phyloP scores from a whole-genome alignment of 148 eudicot genomes.

The Rhododendron mucronatum region DNA sequence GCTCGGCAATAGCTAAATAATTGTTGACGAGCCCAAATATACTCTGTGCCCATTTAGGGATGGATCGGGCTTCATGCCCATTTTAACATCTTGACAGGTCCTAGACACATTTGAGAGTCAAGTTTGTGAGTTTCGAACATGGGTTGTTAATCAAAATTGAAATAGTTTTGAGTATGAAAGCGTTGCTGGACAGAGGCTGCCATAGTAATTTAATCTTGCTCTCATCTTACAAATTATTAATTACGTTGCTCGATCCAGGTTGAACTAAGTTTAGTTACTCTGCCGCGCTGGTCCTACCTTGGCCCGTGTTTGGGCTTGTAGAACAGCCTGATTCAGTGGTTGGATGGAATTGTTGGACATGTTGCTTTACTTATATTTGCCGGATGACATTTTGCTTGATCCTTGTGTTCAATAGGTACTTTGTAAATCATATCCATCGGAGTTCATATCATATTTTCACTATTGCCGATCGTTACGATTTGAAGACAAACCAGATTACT shows the following conservation, averaged over 20 bases:
- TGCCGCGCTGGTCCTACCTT: background rate
- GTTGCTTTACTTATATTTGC: background rate
- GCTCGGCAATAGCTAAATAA: background rate
- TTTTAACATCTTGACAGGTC: background rate
- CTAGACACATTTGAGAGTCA: background rate
- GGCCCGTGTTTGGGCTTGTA: background rate
- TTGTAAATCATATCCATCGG: conserved; percentile 89
- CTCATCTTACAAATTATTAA: background rate
- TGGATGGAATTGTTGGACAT: background rate
- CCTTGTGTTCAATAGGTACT: conserved; percentile 50
- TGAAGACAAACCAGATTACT: conserved; percentile 96
- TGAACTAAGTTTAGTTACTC: background rate
- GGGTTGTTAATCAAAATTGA: background rate
- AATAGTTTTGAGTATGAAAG: background rate
- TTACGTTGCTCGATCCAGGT: background rate
- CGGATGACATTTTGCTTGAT: conserved; percentile 1
- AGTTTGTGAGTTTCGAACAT: background rate
- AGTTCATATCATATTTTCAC: conserved; percentile 90
- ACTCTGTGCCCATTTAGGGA: background rate
- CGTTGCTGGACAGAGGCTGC: background rate
- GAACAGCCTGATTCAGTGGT: background rate
- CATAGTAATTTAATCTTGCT: background rate
- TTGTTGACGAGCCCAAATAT: background rate
- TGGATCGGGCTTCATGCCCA: background rate
- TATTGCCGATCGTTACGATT: conserved; percentile 88